phyloP scores from a whole-genome alignment of 306 rosid species.

The Mimosa bimucronata region DNA sequence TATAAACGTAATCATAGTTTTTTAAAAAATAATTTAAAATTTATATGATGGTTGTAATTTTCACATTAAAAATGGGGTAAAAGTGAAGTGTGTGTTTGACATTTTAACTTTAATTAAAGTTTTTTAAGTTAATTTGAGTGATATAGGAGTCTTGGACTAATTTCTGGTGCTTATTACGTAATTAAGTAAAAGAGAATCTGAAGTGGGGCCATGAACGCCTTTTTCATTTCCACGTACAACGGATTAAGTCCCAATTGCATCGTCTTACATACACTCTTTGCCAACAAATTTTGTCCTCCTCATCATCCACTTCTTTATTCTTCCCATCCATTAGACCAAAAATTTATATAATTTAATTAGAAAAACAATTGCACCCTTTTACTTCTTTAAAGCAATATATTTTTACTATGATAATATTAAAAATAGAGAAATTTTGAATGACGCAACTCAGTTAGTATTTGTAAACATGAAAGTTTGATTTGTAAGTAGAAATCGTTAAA shows the following conservation, averaged over 20 bases:
- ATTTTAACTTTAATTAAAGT: too few relatives aligned
- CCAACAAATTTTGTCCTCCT: neutral
- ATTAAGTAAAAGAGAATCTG: slow-evolving; percentile 9
- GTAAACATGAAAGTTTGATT: too few relatives aligned
- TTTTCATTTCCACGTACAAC: neutral
- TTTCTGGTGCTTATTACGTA: neutral
- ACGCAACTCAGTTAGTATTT: too few relatives aligned
- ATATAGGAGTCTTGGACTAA: too few relatives aligned
- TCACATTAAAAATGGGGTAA: neutral
- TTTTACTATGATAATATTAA: neutral
- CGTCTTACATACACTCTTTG: neutral
- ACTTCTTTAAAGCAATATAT: neutral
- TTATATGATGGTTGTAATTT: neutral
- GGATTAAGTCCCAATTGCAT: slow-evolving; percentile 8
- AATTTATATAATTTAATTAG: neutral
- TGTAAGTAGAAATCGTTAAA: too few relatives aligned
- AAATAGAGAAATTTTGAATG: too few relatives aligned
- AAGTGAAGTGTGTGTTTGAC: neutral
- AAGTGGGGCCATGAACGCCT: neutral
- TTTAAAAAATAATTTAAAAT: neutral
- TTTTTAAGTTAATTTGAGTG: too few relatives aligned
- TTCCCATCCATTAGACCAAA: neutral
- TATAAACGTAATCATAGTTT: neutral
- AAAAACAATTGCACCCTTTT: neutral
- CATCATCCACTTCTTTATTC: neutral